Evolutionary conservation across 2,329 filamentous ascomycete species (phyloP).

Genomic region (Didymella glomerata): DNA sequence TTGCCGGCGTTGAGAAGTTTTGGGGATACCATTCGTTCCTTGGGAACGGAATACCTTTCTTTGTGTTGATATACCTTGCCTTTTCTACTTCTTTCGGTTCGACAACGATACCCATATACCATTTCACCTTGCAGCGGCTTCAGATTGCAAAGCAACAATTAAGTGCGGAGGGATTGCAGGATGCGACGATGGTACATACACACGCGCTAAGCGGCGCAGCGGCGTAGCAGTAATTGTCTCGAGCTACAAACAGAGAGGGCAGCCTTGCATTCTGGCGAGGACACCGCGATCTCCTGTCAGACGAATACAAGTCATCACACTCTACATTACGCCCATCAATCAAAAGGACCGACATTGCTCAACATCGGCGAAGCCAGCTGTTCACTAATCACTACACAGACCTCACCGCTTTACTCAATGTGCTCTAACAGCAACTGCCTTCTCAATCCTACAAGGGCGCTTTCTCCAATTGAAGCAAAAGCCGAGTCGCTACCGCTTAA

Average conservation of each 20-base stretch:
- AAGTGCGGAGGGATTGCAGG: slow-evolving; percentile 30
- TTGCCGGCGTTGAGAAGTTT: slow-evolving; percentile 35
- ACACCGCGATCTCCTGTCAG: slow-evolving; percentile 1
- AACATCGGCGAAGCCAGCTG: not conserved
- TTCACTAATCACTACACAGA: slow-evolving; percentile 9
- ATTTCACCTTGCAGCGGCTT: slow-evolving; percentile 36
- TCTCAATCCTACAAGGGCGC: not conserved
- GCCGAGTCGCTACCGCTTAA: slow-evolving; percentile 6
- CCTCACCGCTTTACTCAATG: not conserved
- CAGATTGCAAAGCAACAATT: slow-evolving; percentile 38
- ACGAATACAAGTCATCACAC: slow-evolving; percentile 17
- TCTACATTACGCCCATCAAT: not conserved
- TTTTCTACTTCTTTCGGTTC: slow-evolving; percentile 37
- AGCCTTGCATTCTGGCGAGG: slow-evolving; percentile 16
- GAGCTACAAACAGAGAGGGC: slow-evolving; percentile 26
- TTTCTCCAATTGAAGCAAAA: slow-evolving; percentile 6
- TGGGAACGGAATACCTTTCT: slow-evolving; percentile 33
- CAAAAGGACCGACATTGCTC: not conserved
- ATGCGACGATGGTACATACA: slow-evolving; percentile 26
- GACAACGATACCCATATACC: slow-evolving; percentile 51
- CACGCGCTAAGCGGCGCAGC: slow-evolving; percentile 24
- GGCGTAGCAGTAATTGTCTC: slow-evolving; percentile 28
- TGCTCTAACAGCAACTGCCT: slow-evolving; percentile 9
- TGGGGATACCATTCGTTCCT: slow-evolving; percentile 43
- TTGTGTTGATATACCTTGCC: slow-evolving; percentile 31